Evolutionary conservation across 2,329 filamentous ascomycete species (phyloP), one percentile per base, ranked within the genome.

Genomic region (Colletotrichum melonis): DNA sequence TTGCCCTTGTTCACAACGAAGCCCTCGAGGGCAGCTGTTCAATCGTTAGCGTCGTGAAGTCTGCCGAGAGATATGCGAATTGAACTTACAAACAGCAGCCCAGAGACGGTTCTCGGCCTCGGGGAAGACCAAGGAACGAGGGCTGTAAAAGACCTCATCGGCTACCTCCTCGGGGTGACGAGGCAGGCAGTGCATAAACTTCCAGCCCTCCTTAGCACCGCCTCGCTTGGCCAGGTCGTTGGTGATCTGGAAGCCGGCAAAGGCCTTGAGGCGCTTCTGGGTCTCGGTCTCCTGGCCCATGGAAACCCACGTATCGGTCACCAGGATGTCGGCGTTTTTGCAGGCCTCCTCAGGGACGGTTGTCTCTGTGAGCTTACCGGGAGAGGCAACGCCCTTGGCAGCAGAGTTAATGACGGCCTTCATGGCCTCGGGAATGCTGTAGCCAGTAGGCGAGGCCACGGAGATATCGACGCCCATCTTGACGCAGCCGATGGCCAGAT

Each of bases 171-270:
- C 96, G 0, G 90, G 90, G 81, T 99, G 95, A 75, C 97, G 90
- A 16, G 97, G 97, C 72, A 99, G 84, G 82, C 97, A 99, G 86
- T 99, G 97, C 97, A 99, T 98, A 82, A 99, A 99, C 83, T 94
- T 95, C 97, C 97, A 99, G 75, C 90, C 89, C 16, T 93, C 88
- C 82, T 97, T 97, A 55, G 97, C 97, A 24, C 95, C 95, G 56
- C 95, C 95, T 63, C 92, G 89, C 83, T 92, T 90, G 1, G 95
- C 96, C 77, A 99, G 87, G 56, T 97, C 94, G 60, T 92, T 90
- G 3, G 96, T 98, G 79, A 99, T 93, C 82, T 98, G 96, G 84
- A 95, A 99, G 16, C 96, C 95, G 35, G 89, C 89, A 81, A 99
- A 99, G 2, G 92, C 95, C 80, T 92, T 90, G 73, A 98, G 82